Base-by-base conservation (phyloP, 2,329 filamentous ascomycete species). In the Ascochyta clinopodiicola region DNA sequence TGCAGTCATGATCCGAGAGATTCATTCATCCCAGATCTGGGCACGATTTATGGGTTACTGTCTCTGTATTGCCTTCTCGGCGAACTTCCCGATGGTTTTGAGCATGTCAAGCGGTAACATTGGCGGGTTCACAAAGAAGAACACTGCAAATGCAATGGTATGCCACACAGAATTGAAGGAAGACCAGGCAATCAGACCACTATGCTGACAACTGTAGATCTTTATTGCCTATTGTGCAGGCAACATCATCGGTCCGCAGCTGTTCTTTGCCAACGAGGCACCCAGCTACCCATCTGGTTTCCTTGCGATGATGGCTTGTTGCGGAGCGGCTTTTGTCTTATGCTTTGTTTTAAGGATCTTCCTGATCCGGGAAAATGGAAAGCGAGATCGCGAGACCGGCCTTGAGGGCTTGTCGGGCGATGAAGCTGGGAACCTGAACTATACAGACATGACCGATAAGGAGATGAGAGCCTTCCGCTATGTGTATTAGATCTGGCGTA, bases 141-240 rank as follows among this genome's bases (percentile, higher is more conserved):
- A 86, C 44, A 81, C 86, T 32, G 85, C 84, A 6, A 86, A 85
- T 21, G 67, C 60, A 15, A 69, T 72, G 15, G 72, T 57, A 27
- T 9, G 42, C 39, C 39, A 27, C 6, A 21, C 13, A 5, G 27
- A 6, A 2, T 35, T 10, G 7, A 25, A 3, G 22, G 22, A 3
- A 4, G 17, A n/a, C 17, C 9, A 3, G 10, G 8, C 3, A 15
- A 3, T 7, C 5, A 35, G 9, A 4, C 9, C 13, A 35, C 17
- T 12, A 19, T 31, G 27, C 49, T 31, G 21, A 45, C 15, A 13
- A 2, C 2, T 13, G 7, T 10, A 57, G 53, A 60, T 60, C 10
- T 57, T 60, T 36, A 57, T 60, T 12, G 53, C 52, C 9, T 57
- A 61, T 9, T 51, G 43, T 42, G 24, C 38, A 44, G 42, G 60